Conservation (phyloP, 345 rosid genomes). For the Lenwebbia sp. region DNA sequence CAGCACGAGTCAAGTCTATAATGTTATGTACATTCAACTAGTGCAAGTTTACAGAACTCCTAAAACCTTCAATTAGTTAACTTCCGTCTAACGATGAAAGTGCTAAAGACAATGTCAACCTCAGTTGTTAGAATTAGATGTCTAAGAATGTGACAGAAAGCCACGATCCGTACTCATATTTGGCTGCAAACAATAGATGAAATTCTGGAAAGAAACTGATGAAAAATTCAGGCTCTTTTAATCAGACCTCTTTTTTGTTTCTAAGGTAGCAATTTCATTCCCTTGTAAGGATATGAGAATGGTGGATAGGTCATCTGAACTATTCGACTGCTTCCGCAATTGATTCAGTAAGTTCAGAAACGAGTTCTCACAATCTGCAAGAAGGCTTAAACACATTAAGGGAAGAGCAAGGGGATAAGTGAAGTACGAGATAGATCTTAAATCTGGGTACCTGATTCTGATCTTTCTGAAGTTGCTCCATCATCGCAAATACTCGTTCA, state of each 20-base stretch:
- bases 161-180: neutral
- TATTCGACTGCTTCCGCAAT: neutral
- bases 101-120: neutral
- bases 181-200: neutral
- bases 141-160: neutral
- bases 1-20: neutral
- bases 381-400: neutral
- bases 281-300: neutral
- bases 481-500: conserved; percentile 75
- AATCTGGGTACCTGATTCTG: conserved; percentile 41
- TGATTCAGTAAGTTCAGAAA: neutral
- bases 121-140: neutral
- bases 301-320: neutral
- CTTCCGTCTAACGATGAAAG: neutral
- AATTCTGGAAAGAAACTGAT: neutral
- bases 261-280: neutral
- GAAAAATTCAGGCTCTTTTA: no score
- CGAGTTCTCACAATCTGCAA: neutral
- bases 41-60: no score
- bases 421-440: neutral
- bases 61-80: no score
- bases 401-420: neutral
- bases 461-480: conserved; percentile 64
- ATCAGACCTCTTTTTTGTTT: neutral
- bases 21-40: neutral